Conservation (phyloP, 2,329 filamentous ascomycete genomes). For the Neopestalotiopsis rosae region DNA sequence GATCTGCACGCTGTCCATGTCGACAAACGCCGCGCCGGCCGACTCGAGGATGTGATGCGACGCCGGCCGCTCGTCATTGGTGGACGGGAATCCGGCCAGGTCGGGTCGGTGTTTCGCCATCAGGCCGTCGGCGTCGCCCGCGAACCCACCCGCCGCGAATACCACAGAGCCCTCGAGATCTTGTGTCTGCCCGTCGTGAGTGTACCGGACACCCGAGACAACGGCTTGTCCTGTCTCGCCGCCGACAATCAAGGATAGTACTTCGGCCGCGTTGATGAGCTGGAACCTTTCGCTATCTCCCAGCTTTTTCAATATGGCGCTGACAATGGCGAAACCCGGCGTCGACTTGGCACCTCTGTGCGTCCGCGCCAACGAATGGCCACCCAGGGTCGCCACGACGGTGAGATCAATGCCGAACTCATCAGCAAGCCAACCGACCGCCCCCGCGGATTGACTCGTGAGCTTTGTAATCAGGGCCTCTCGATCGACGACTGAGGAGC, state of each 20-base stretch:
- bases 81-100: conserved; percentile 63
- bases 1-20: conserved; percentile 65
- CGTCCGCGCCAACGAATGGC: conserved; percentile 61
- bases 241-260: conserved; percentile 52
- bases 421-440: conserved; percentile 62
- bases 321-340: conserved; percentile 64
- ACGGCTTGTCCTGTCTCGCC: conserved; percentile 29
- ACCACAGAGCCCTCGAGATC: conserved; percentile 59
- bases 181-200: conserved; percentile 38
- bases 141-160: conserved; percentile 67
- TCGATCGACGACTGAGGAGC: conserved; percentile 36
- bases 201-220: conserved; percentile 59
- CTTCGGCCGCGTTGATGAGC: conserved; percentile 56
- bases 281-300: conserved; percentile 54
- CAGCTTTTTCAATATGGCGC: conserved; percentile 56
- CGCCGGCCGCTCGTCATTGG: conserved; percentile 64
- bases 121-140: conserved; percentile 63
- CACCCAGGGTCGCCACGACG: conserved; percentile 63
- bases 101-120: conserved; percentile 63
- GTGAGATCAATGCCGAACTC: conserved; percentile 63
- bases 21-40: conserved; percentile 49
- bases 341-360: conserved; percentile 61
- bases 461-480: conserved; percentile 54
- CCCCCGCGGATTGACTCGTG: conserved; percentile 50
- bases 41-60: conserved; percentile 50